Evolutionary conservation across 768 basidiomycete genomes (phyloP).

Genomic region (Tricholoma saponaceum): DNA sequence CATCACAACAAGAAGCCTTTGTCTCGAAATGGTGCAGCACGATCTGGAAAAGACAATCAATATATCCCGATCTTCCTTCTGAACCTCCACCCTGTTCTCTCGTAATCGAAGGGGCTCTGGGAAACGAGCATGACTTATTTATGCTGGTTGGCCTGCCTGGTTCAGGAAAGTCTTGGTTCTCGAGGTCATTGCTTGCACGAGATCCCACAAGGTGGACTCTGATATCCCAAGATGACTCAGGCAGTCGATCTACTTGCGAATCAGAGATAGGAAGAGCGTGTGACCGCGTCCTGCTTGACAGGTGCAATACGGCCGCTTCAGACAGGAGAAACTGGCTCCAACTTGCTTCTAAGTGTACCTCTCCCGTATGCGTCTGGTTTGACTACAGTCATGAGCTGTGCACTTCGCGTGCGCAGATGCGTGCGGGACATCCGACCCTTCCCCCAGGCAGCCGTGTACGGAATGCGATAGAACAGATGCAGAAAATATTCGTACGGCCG

Average conservation of each 20-base stretch:
- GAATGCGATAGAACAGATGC: constrained; percentile 54
- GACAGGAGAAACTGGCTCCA: constrained; percentile 49
- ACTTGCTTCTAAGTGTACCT: constrained; percentile 37
- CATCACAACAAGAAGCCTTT: constrained; percentile 51
- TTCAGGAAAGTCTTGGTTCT: constrained; percentile 57
- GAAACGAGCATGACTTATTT: constrained; percentile 37
- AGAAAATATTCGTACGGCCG: constrained; percentile 39
- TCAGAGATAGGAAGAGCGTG: constrained; percentile 38
- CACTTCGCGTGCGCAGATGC: constrained; percentile 48
- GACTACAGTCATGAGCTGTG: constrained; percentile 49
- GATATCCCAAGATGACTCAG: constrained; percentile 55
- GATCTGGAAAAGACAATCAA: constrained; percentile 53
- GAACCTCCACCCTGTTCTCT: constrained; percentile 47
- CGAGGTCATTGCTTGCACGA: constrained; percentile 41
- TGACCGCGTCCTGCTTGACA: constrained; percentile 47
- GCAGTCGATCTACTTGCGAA: constrained; percentile 48
- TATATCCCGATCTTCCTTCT: constrained; percentile 45
- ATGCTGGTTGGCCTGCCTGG: constrained; percentile 60
- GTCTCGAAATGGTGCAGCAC: constrained; percentile 54
- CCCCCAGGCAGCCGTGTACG: constrained; percentile 51
- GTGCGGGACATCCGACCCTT: constrained; percentile 56
- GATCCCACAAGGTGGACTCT: constrained; percentile 38
- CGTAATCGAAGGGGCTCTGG: constrained; percentile 38
- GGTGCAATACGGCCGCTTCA: constrained; percentile 46
- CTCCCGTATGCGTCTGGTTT: constrained; percentile 51